Conservation (phyloP, 1,139 yeast species). For the Geotrichum carabidarum region DNA sequence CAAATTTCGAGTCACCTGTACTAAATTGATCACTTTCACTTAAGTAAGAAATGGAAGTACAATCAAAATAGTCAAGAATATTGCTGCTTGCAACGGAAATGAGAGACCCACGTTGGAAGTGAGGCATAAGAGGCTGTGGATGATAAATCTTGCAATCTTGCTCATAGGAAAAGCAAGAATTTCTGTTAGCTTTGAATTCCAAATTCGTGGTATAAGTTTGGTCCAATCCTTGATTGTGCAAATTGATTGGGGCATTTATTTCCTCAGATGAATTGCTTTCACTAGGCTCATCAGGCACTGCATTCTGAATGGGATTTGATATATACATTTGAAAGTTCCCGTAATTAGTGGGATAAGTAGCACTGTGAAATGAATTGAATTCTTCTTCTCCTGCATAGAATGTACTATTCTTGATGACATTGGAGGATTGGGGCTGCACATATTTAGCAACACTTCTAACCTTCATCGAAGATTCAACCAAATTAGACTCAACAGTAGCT, state of each 20-base stretch:
- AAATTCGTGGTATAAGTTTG: no score
- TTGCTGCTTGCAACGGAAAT: constrained; percentile 13
- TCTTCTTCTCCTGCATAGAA: constrained; percentile 10
- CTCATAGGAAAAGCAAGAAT: neutral
- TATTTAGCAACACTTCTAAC: constrained; percentile 7
- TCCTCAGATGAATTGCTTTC: no score
- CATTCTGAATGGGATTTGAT: neutral
- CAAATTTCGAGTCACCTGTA: no score
- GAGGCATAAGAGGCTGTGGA: constrained; percentile 3
- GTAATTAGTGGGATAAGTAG: neutral
- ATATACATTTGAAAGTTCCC: neutral
- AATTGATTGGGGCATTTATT: no score
- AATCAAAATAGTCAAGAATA: constrained; percentile 17
- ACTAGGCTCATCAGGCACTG: no score
- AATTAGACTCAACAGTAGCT: neutral
- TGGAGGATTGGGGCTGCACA: neutral
- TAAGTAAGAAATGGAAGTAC: constrained; percentile 4
- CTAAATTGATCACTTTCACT: neutral
- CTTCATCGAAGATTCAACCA: constrained; percentile 8
- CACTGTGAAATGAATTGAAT: neutral
- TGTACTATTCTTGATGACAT: neutral
- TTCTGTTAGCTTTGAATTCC: neutral
- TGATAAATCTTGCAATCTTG: constrained; percentile 5
- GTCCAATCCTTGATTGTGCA: no score
- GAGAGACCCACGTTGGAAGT: constrained; percentile 5